phyloP scores from a whole-genome alignment of 176 grass and related monocot species.

The Cocos nucifera region DNA sequence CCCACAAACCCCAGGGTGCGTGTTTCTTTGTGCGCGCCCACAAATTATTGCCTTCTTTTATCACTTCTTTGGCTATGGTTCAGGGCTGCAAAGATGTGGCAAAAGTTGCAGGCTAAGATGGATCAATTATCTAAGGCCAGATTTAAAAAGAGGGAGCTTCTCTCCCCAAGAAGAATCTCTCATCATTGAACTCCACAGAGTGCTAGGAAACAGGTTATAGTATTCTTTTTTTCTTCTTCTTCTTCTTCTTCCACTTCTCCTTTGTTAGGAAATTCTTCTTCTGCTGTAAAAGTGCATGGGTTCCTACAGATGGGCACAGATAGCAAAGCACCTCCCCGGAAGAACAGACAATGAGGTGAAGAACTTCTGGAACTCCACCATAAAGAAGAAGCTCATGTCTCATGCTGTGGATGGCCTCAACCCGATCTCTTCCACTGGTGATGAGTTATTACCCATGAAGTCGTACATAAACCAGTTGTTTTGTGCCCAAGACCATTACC shows the following conservation, averaged over 20 bases:
- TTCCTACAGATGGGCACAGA: slow-evolving; percentile 83
- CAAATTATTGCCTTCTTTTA: too few relatives aligned
- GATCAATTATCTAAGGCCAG: slow-evolving; percentile 99
- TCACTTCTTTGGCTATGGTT: too few relatives aligned
- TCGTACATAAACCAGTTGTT: slow-evolving; percentile 6
- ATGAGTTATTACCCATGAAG: background rate
- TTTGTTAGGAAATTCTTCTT: background rate
- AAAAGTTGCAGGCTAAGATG: slow-evolving; percentile 99
- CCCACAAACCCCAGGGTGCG: too few relatives aligned
- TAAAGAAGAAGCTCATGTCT: slow-evolving; percentile 92
- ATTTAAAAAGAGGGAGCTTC: slow-evolving; percentile 98
- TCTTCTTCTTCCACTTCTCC: background rate
- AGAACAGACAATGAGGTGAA: slow-evolving; percentile 98
- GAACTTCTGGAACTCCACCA: slow-evolving; percentile 98
- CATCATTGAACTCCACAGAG: slow-evolving; percentile 92
- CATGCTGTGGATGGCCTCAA: slow-evolving; percentile 40
- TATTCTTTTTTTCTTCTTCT: background rate
- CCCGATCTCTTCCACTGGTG: slow-evolving; percentile 23
- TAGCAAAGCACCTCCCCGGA: slow-evolving; percentile 93
- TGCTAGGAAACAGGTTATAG: slow-evolving; percentile 77
- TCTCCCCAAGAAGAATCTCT: slow-evolving; percentile 90
- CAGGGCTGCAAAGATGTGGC: slow-evolving; percentile 90
- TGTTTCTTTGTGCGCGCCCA: too few relatives aligned
- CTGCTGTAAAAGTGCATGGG: too few relatives aligned
- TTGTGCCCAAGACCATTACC: slow-evolving; percentile 37